phyloP scores from a whole-genome alignment of 2,329 filamentous ascomycete genomes.

The Ophiocordyceps camponoti-rufipedis region DNA sequence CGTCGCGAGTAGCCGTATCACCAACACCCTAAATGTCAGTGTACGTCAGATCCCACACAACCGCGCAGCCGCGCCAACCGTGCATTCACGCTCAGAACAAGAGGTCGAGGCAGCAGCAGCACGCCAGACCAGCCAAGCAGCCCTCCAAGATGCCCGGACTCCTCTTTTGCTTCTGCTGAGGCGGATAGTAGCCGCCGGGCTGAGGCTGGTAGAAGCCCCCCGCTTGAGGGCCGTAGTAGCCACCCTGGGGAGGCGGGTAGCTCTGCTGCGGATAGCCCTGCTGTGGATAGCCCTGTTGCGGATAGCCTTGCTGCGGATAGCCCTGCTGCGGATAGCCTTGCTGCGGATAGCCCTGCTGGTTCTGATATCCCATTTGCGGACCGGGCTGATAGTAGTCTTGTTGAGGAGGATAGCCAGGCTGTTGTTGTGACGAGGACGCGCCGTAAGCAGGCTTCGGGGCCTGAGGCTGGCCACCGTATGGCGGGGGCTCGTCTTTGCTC shows the following conservation, averaged over 20 bases:
- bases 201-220: constrained; percentile 17
- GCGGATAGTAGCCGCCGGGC: constrained; percentile 15
- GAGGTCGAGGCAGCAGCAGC: constrained; percentile 39
- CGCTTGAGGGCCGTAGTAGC: constrained; percentile 15
- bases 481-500: constrained; percentile 25
- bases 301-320: neutral
- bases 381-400: constrained; percentile 21
- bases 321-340: neutral
- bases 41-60: neutral
- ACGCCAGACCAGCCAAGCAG: constrained; percentile 31
- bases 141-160: constrained; percentile 22
- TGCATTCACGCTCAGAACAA: constrained; percentile 25
- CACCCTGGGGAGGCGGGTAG: constrained; percentile 4
- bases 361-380: constrained; percentile 25
- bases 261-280: neutral
- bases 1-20: neutral
- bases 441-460: constrained; percentile 25
- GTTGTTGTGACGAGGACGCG: constrained; percentile 14
- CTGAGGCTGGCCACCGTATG: constrained; percentile 22
- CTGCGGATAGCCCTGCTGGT: constrained; percentile 12
- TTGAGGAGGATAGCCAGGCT: constrained; percentile 9
- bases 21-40: neutral
- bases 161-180: constrained; percentile 14
- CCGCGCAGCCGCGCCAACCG: neutral
- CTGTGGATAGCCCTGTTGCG: neutral